These are phyloP conservation scores for Xerocomus brunneocitrinus DNA, from an alignment of 768 basidiomycete genomes.

Conservation along the genomic window DNA sequence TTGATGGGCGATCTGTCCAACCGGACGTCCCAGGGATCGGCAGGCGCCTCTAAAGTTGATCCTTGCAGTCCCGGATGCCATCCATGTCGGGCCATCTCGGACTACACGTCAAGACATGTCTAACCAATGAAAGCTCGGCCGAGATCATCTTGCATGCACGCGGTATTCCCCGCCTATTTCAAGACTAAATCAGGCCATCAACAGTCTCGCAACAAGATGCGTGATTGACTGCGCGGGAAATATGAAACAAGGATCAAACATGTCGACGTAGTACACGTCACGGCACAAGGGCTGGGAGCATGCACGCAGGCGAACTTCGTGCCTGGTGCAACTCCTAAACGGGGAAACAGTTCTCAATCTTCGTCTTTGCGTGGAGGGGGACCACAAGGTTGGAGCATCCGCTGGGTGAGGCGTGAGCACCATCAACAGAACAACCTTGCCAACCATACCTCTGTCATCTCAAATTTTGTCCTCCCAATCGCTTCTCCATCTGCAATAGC, in stretches of 20 bases:
- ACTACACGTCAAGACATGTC: neutral
- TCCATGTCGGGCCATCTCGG: neutral
- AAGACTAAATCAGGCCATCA: no score
- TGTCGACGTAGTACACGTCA: neutral
- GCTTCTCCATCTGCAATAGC: slow-evolving; percentile 93
- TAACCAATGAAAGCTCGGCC: no score
- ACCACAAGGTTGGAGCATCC: slow-evolving; percentile 93
- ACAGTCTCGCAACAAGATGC: no score
- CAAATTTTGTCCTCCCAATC: slow-evolving; percentile 84
- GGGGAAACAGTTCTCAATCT: slow-evolving; percentile 35
- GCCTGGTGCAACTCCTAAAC: no score
- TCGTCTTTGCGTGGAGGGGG: slow-evolving; percentile 90
- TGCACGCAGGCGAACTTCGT: no score
- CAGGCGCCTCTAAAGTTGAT: neutral
- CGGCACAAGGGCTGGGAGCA: no score
- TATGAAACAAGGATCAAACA: neutral
- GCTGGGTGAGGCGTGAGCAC: slow-evolving; percentile 41
- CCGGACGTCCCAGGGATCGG: neutral
- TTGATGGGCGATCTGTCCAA: no score
- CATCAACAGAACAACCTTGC: slow-evolving; percentile 1
- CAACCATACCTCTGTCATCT: slow-evolving; percentile 82
- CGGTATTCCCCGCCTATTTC: no score
- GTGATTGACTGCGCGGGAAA: neutral
- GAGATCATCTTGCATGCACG: neutral
- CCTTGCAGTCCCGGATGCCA: neutral